A percentile compares a stretch with the other conserved stretches of the same genome.
Evolutionary conservation across 805 yeast species (phyloP).

Genomic region (Hyphopichia homilentoma): DNA sequence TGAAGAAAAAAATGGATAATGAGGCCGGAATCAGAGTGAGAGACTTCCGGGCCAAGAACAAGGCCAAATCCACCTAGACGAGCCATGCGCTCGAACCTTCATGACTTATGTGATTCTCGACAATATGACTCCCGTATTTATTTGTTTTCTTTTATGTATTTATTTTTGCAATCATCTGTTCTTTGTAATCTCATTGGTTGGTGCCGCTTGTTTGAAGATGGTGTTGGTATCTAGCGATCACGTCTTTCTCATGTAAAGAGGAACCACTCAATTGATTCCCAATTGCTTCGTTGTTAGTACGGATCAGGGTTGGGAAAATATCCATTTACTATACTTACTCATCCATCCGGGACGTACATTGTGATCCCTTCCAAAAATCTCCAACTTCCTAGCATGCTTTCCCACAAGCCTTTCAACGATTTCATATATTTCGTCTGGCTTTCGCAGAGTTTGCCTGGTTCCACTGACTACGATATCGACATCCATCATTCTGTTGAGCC

Average conservation of each 20-base stretch:
- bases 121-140: background rate
- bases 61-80: conserved; percentile 5
- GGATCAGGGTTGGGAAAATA: conserved; percentile 2
- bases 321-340: conserved; percentile 32
- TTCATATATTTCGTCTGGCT: conserved; percentile 87
- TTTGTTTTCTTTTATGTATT: conserved; percentile 1
- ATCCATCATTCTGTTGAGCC: conserved; percentile 68
- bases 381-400: conserved; percentile 69
- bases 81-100: background rate
- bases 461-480: conserved; percentile 75
- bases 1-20: conserved; percentile 47
- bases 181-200: background rate
- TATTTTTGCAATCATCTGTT: background rate
- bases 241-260: conserved; percentile 55
- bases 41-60: conserved; percentile 26
- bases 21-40: conserved; percentile 38
- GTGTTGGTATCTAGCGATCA: conserved; percentile 37
- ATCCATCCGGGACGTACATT: conserved; percentile 90
- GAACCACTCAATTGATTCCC: conserved; percentile 74
- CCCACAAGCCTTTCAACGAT: conserved; percentile 86
- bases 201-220: conserved; percentile 9
- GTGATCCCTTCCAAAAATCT: conserved; percentile 84
- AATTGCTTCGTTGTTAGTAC: conserved; percentile 37
- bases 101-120: too few species aligned
- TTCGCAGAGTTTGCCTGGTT: conserved; percentile 84